Percentiles rank a stretch among this genome's conserved stretches.
Conservation (phyloP, 208 protist genomes). For the Acanthamoeba healyi region DNA sequence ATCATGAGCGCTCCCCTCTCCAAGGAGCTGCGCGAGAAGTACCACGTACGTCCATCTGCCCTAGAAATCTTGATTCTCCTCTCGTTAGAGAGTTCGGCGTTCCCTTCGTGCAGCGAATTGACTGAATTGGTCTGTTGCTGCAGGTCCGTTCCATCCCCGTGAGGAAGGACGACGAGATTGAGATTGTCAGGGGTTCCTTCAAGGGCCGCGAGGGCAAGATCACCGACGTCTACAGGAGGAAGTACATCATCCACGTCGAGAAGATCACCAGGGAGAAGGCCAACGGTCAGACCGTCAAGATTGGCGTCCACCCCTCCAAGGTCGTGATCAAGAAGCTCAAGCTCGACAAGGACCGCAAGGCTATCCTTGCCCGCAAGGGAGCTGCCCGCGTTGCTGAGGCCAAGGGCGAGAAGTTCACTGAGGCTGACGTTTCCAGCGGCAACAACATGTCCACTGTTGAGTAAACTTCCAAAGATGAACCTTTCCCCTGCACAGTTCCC, state of each 20-base stretch:
- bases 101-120: background rate
- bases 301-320: conserved; percentile 99
- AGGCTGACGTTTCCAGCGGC: conserved; percentile 61
- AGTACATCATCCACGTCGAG: conserved; percentile 99
- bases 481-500: background rate
- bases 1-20: conserved; percentile 98
- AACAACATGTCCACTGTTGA: background rate
- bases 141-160: conserved; percentile 97
- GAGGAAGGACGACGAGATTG: conserved; percentile 99
- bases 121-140: conserved; percentile 60
- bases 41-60: conserved; percentile 93
- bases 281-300: conserved; percentile 92
- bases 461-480: background rate
- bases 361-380: conserved; percentile 95
- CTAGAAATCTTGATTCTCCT: conserved; percentile 16
- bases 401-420: conserved; percentile 91
- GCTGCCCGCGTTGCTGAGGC: conserved; percentile 92
- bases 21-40: conserved; percentile 98
- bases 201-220: conserved; percentile 98
- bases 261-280: conserved; percentile 97
- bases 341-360: conserved; percentile 98
- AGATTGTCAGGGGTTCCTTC: conserved; percentile 94
- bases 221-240: conserved; percentile 97
- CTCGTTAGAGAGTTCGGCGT: too few species aligned
- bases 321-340: conserved; percentile 99